Conservation (phyloP, 768 basidiomycete species). For the Boletus sensibilis region DNA sequence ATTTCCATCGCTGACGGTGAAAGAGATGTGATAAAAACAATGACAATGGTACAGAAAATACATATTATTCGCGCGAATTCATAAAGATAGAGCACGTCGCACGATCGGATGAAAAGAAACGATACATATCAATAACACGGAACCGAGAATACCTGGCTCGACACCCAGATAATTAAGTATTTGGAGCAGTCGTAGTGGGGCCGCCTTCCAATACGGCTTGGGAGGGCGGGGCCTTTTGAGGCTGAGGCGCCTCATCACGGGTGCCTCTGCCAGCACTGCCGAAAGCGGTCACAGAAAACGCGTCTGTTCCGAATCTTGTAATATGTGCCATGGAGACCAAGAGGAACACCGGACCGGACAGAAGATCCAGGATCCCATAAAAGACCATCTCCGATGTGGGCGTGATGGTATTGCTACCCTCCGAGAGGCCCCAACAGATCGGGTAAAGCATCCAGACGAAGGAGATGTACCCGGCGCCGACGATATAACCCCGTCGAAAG, state of each 20-base stretch:
- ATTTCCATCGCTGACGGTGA: background rate
- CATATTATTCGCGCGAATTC: background rate
- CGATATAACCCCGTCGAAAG: conserved; percentile 30
- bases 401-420: conserved; percentile 51
- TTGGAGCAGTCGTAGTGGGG: background rate
- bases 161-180: background rate
- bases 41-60: background rate
- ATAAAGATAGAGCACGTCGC: background rate
- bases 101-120: background rate
- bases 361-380: conserved; percentile 48
- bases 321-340: conserved; percentile 29
- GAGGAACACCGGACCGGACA: conserved; percentile 41
- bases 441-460: conserved; percentile 60
- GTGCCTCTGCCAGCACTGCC: conserved; percentile 6
- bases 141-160: background rate
- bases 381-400: conserved; percentile 53
- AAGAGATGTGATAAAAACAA: background rate
- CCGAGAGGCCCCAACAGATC: conserved; percentile 54
- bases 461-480: conserved; percentile 45
- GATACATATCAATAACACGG: background rate
- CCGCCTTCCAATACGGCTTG: background rate
- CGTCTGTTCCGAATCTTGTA: background rate
- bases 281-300: conserved; percentile 9
- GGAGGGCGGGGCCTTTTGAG: background rate
- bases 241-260: background rate